Conservation (phyloP, 1,284 basidiomycete genomes). For the Ceratobasidium theobromae region DNA sequence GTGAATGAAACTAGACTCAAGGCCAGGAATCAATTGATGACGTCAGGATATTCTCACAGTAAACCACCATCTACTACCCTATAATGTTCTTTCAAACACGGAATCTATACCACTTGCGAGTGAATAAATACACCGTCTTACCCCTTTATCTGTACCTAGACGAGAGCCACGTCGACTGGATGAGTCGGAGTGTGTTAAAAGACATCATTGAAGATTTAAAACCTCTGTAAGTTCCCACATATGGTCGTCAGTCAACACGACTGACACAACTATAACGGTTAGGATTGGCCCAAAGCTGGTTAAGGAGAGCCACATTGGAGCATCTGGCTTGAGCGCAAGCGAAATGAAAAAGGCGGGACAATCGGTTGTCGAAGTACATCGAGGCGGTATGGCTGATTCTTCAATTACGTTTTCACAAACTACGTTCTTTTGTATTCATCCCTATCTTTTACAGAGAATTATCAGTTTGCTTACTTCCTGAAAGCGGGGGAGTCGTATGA, state of each 20-base stretch:
- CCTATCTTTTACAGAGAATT: slow-evolving; percentile 27
- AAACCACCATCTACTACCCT: background rate
- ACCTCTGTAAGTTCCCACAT: slow-evolving; percentile 33
- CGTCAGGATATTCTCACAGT: too few species aligned
- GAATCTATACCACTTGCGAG: slow-evolving; percentile 36
- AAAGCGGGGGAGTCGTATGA: slow-evolving; percentile 34
- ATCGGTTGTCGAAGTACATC: slow-evolving; percentile 37
- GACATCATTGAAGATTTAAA: slow-evolving; percentile 35
- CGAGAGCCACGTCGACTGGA: slow-evolving; percentile 37
- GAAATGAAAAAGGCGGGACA: slow-evolving; percentile 35
- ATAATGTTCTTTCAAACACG: slow-evolving; percentile 34
- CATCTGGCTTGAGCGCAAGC: slow-evolving; percentile 24
- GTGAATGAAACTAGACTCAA: too few species aligned
- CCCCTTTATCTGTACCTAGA: slow-evolving; percentile 38
- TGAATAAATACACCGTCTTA: slow-evolving; percentile 35
- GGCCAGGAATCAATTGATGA: too few species aligned
- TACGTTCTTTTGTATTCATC: background rate
- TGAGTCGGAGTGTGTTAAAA: slow-evolving; percentile 35
- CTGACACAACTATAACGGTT: background rate
- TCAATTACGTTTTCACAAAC: background rate
- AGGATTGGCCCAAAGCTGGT: slow-evolving; percentile 37
- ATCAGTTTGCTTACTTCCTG: slow-evolving; percentile 38
- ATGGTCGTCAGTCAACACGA: background rate
- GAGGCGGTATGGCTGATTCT: too few species aligned
- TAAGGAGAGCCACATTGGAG: slow-evolving; percentile 32